Conservation (phyloP, 2,329 filamentous ascomycete species). For the Calonectria multiphialidica region DNA sequence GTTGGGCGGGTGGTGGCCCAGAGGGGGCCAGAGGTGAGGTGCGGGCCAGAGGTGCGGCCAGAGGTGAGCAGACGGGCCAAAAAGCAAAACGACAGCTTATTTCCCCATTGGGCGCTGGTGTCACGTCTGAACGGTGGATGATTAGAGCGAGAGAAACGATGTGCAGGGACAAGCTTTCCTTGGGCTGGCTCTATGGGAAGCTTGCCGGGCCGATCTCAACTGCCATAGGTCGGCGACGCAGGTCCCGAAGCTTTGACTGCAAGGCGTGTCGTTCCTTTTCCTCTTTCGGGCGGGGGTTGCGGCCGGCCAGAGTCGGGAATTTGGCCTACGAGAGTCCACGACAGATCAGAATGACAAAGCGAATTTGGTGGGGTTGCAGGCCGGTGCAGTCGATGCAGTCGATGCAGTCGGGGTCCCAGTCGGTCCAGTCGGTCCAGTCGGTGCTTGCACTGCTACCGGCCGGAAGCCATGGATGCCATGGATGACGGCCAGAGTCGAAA, state of each 20-base stretch:
- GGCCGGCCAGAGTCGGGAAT: slow-evolving; percentile 36
- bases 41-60: slow-evolving; percentile 19
- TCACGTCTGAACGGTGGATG: slow-evolving; percentile 28
- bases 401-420: too few relatives aligned
- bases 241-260: slow-evolving; percentile 45
- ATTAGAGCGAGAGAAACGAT: not conserved
- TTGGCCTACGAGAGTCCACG: not conserved
- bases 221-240: slow-evolving; percentile 34
- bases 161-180: slow-evolving; percentile 20
- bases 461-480: not conserved
- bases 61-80: not conserved
- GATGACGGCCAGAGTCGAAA: not conserved
- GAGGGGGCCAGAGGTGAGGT: slow-evolving; percentile 16
- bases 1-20: not conserved
- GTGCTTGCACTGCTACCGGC: slow-evolving; percentile 4
- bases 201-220: slow-evolving; percentile 18
- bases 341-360: slow-evolving; percentile 11
- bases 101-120: slow-evolving; percentile 44
- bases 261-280: slow-evolving; percentile 48
- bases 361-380: slow-evolving; percentile 10
- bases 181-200: not conserved
- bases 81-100: slow-evolving; percentile 31
- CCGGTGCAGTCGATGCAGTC: not conserved
- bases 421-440: not conserved
- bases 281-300: slow-evolving; percentile 42